Evolutionary conservation across 768 basidiomycete species (phyloP), one percentile per base, ranked within the genome.

Genomic region (Chalciporus chontae): DNA sequence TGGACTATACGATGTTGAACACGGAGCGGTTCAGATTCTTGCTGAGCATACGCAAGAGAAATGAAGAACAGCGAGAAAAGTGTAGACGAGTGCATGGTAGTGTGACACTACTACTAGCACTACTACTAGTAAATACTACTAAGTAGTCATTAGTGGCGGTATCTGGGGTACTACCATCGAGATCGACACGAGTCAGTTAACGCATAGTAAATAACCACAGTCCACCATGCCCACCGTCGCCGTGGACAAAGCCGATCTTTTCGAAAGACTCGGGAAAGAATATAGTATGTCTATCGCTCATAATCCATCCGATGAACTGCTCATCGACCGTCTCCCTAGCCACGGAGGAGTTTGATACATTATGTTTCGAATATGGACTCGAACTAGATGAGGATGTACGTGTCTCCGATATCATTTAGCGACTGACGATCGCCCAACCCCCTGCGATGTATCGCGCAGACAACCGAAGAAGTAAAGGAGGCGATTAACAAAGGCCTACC

Each of bases 351-450:
- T 97, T 98, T 60, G 96, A 98, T 72, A 82, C 83, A 65, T 79
- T 98, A 45, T 90, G 91, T 60, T 99, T 99, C 73, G 92, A 98
- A 58, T 99, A 94, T 71, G 96, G 96, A 48, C 75, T 99, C 41
- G 96, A 99, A 72, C 76, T 98, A 29, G 96, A 99, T 64, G 96
- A 96, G 72, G 96, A 99, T 73, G 95, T 97, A 64, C 58, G 87
- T 75, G 14, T 27, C 8, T 36, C 45, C 37, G 5, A 5, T 29
- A 27, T 8, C 23, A 19, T 39, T 45, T 15, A 5, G 15, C 36
- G 14, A 26, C 23, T 17, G 7, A 8, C 42, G 39, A 43, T 47
- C 14, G 46, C 15, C 8, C 31, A 3, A 13, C 47, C 52, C 53
- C 45, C 18, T 8, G 27, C 32, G 8, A n/a, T 15, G 26, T 36